Conservation (phyloP, 1,284 basidiomycete genomes). For the Fomitopsis palustris region DNA sequence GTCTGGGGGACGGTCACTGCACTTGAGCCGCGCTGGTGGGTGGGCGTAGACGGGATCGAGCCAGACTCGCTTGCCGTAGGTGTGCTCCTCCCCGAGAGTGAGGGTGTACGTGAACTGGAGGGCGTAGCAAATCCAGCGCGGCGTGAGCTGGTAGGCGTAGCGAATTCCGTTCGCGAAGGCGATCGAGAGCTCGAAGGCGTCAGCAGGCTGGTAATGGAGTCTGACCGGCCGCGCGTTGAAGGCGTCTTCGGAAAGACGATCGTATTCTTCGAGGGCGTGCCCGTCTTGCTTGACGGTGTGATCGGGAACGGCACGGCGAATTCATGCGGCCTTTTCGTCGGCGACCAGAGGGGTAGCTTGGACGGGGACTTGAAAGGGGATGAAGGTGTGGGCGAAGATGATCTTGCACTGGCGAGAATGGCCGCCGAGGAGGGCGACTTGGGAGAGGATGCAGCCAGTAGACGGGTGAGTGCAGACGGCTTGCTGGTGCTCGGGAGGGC, state of each 20-base stretch:
- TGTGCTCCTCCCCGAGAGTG: conserved; percentile 34
- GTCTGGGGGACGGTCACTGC: conserved; percentile 59
- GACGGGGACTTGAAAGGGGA: conserved; percentile 28
- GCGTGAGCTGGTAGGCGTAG: conserved; percentile 32
- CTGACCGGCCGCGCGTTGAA: conserved; percentile 23
- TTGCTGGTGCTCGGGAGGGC: conserved; percentile 47
- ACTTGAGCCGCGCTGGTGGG: conserved; percentile 52
- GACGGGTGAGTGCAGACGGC: conserved; percentile 62
- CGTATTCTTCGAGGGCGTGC: conserved; percentile 39
- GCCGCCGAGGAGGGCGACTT: conserved; percentile 44
- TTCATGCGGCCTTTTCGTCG: conserved; percentile 39
- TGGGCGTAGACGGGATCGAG: conserved; percentile 57
- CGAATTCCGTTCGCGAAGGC: conserved; percentile 20
- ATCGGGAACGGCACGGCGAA: conserved; percentile 52
- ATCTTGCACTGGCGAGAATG: conserved; percentile 37
- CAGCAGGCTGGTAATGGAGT: conserved; percentile 13
- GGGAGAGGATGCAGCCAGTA: conserved; percentile 68
- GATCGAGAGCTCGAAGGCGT: conserved; percentile 21
- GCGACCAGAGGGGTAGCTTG: conserved; percentile 33
- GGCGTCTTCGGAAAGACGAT: conserved; percentile 42
- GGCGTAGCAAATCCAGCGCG: conserved; percentile 29
- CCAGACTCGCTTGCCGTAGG: conserved; percentile 27
- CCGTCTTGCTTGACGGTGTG: conserved; percentile 34
- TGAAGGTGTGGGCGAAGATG: conserved; percentile 41
- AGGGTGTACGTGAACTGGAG: conserved; percentile 40